Conservation (phyloP, 2,329 filamentous ascomycete species). For the Sarocladiaceae sp. region DNA sequence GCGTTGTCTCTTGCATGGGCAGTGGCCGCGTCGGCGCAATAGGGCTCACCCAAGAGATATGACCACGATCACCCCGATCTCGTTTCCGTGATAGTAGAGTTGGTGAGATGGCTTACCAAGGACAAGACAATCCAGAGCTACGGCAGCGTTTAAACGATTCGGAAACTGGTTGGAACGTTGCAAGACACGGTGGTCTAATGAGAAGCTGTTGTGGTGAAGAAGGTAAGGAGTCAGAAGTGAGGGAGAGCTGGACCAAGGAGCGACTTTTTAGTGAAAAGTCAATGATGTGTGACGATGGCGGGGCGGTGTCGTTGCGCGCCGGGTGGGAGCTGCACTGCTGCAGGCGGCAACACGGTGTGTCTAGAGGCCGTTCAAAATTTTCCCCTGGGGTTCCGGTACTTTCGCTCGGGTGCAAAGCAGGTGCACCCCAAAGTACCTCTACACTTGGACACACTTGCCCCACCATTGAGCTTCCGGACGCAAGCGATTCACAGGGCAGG, state of each 20-base stretch:
- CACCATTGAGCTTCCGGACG: background rate
- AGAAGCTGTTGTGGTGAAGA: background rate
- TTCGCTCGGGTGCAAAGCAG: background rate
- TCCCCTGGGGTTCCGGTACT: background rate
- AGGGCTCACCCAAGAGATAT: background rate
- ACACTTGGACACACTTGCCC: background rate
- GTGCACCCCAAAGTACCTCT: background rate
- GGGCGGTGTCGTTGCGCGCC: constrained; percentile 3
- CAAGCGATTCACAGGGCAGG: background rate
- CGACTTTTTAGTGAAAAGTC: constrained; percentile 5
- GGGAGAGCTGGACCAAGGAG: background rate
- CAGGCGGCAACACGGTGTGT: background rate
- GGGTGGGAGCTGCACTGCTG: too few relatives aligned
- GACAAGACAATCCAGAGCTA: background rate
- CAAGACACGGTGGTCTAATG: background rate
- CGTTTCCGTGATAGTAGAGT: background rate
- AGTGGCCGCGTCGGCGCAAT: background rate
- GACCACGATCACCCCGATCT: background rate
- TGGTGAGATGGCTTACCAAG: background rate
- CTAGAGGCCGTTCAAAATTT: background rate
- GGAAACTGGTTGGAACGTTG: background rate
- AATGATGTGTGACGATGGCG: constrained; percentile 10
- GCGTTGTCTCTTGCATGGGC: background rate
- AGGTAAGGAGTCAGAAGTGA: background rate
- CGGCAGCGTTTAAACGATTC: background rate